Percentiles rank a stretch among this genome's conserved stretches.
Conservation (phyloP, 495 filamentous ascomycete genomes). For the Neurospora sp. region DNA sequence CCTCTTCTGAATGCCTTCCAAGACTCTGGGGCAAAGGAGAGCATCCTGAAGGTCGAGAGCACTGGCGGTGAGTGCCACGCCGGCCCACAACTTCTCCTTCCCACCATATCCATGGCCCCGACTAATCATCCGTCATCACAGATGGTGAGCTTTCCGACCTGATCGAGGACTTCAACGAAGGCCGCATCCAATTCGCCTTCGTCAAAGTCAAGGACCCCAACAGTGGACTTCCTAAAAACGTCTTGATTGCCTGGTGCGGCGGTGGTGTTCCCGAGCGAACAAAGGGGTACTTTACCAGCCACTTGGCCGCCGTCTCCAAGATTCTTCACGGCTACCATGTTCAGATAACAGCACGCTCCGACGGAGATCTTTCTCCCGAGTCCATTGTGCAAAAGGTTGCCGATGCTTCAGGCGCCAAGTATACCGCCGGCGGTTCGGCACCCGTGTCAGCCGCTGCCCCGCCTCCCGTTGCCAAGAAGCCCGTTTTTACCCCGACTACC, state of each 20-base stretch:
- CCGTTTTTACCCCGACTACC: slow-evolving; percentile 76
- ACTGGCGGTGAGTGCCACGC: slow-evolving; percentile 59
- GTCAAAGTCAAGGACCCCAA: slow-evolving; percentile 95
- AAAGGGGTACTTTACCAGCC: slow-evolving; percentile 96
- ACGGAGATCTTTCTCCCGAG: slow-evolving; percentile 76
- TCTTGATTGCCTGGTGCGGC: slow-evolving; percentile 93
- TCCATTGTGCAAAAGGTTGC: slow-evolving; percentile 87
- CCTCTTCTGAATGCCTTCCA: slow-evolving; percentile 89
- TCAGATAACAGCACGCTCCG: slow-evolving; percentile 88
- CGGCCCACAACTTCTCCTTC: slow-evolving; percentile 1
- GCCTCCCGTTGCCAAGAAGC: slow-evolving; percentile 72
- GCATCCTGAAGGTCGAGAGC: slow-evolving; percentile 84
- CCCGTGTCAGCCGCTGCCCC: slow-evolving; percentile 39
- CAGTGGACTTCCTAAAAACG: slow-evolving; percentile 80
- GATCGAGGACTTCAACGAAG: slow-evolving; percentile 96
- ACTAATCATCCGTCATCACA: slow-evolving; percentile 23
- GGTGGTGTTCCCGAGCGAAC: slow-evolving; percentile 97
- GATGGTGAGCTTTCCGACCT: slow-evolving; percentile 91
- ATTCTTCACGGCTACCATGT: slow-evolving; percentile 95
- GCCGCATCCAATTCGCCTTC: slow-evolving; percentile 92
- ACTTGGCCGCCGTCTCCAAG: slow-evolving; percentile 79
- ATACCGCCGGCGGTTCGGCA: slow-evolving; percentile 53
- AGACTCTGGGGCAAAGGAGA: slow-evolving; percentile 76
- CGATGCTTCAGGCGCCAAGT: slow-evolving; percentile 92
- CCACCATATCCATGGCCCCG: background rate